phyloP scores from a whole-genome alignment of 2,329 filamentous ascomycete species.

The Fusarium coicis region DNA sequence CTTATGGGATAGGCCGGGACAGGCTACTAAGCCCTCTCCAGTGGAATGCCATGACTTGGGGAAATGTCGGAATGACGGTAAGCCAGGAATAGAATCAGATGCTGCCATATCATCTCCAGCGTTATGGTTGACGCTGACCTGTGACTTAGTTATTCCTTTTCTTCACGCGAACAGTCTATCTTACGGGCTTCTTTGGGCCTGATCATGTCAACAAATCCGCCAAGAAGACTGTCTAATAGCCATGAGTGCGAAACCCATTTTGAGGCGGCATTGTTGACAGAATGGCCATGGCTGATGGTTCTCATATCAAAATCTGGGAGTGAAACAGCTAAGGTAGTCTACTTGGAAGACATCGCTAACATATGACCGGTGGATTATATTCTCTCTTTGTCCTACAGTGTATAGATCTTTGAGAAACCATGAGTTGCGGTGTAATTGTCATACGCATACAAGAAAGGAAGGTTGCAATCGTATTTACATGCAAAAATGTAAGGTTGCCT shows the following conservation, averaged over 20 bases:
- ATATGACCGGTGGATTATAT: neutral
- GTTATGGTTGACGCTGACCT: neutral
- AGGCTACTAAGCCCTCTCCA: conserved; percentile 61
- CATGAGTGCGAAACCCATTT: neutral
- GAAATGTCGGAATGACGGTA: conserved; percentile 75
- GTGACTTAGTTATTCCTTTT: conserved; percentile 63
- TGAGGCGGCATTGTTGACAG: neutral
- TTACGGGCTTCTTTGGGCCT: conserved; percentile 68
- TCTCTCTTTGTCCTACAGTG: neutral
- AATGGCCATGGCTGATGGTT: neutral
- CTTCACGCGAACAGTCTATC: conserved; percentile 65
- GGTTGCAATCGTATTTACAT: neutral
- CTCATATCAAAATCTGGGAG: neutral
- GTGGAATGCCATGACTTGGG: conserved; percentile 80
- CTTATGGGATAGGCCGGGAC: conserved; percentile 67
- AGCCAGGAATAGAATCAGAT: conserved; percentile 37
- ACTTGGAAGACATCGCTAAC: neutral
- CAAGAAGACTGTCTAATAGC: conserved; percentile 44
- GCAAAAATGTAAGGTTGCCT: neutral
- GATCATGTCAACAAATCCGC: conserved; percentile 44
- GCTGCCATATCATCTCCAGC: neutral
- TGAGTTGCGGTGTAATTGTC: neutral
- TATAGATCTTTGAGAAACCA: neutral
- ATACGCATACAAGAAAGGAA: neutral
- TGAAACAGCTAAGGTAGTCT: neutral